phyloP scores from a whole-genome alignment of 2,329 filamentous ascomycete genomes.

The Fusarium tupiense region DNA sequence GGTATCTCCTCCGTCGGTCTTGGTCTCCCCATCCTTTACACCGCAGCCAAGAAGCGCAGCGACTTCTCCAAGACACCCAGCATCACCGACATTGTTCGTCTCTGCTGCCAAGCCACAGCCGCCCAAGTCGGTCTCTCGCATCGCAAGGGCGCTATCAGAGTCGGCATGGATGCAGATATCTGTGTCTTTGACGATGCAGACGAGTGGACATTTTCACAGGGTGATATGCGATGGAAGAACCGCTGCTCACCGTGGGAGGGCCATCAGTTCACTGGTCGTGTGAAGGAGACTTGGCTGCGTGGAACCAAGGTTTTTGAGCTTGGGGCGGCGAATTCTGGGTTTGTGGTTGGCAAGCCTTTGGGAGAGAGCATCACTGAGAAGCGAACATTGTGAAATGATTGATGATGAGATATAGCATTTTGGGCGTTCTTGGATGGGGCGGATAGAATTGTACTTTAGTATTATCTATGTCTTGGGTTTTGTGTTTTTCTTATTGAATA shows the following conservation, averaged over 20 bases:
- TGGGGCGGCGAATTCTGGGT: constrained; percentile 62
- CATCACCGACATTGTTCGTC: constrained; percentile 83
- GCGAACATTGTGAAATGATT: constrained; percentile 47
- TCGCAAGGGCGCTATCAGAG: constrained; percentile 78
- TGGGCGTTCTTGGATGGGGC: constrained; percentile 1
- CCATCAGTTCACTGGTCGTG: constrained; percentile 78
- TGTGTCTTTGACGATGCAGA: constrained; percentile 91
- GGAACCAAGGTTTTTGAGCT: constrained; percentile 79
- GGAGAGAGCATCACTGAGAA: constrained; percentile 70
- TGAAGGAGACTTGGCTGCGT: constrained; percentile 86
- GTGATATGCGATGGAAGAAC: constrained; percentile 94
- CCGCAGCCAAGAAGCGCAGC: constrained; percentile 72
- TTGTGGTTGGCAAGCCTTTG: constrained; percentile 58
- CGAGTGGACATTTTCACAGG: constrained; percentile 76
- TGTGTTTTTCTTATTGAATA: constrained; percentile 1
- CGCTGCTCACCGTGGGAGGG: constrained; percentile 92
- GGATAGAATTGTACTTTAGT: neutral
- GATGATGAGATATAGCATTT: constrained; percentile 14
- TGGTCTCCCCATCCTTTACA: constrained; percentile 90
- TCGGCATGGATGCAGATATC: constrained; percentile 88
- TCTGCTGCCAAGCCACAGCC: constrained; percentile 89
- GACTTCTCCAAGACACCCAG: constrained; percentile 56
- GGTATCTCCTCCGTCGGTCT: constrained; percentile 95
- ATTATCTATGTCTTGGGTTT: neutral
- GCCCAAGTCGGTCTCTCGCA: constrained; percentile 85